Percentiles rank a stretch among this genome's conserved stretches.
phyloP scores from a whole-genome alignment of 2,329 filamentous ascomycete genomes.

The Cadophora luteo-olivacea region DNA sequence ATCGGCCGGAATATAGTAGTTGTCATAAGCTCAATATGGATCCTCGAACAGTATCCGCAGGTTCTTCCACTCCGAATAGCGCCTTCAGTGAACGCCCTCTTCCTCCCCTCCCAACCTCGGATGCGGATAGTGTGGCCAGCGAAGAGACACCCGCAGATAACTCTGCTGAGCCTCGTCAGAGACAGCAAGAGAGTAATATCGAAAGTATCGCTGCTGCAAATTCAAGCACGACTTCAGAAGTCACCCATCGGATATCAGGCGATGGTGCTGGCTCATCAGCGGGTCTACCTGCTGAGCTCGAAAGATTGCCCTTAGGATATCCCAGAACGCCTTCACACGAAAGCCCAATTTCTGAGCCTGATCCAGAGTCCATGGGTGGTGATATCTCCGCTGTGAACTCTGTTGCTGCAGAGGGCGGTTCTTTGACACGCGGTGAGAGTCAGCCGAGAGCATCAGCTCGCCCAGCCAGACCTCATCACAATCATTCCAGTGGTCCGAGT shows the following conservation, averaged over 20 bases:
- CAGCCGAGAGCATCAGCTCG: neutral
- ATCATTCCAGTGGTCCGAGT: neutral
- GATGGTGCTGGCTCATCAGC: neutral
- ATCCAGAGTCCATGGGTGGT: neutral
- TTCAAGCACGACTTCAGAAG: neutral
- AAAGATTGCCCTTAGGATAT: neutral
- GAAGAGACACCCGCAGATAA: neutral
- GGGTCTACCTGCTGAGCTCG: neutral
- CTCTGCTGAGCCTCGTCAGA: neutral
- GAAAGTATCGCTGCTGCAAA: neutral
- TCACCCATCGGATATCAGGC: neutral
- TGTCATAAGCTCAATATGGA: slow-evolving; percentile 9
- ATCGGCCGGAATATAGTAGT: no score
- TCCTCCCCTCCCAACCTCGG: slow-evolving; percentile 17
- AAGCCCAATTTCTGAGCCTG: no score
- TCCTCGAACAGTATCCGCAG: neutral
- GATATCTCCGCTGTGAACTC: no score
- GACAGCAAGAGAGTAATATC: neutral
- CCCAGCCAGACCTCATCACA: neutral
- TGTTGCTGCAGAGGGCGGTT: neutral
- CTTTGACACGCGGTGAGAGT: neutral
- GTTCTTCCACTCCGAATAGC: neutral
- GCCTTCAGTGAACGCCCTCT: slow-evolving; percentile 19
- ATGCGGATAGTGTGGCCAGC: slow-evolving; percentile 8
- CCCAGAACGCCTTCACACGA: neutral